phyloP scores from a whole-genome alignment of 2,329 filamentous ascomycete genomes.

The Neodidymelliopsis sp. region DNA sequence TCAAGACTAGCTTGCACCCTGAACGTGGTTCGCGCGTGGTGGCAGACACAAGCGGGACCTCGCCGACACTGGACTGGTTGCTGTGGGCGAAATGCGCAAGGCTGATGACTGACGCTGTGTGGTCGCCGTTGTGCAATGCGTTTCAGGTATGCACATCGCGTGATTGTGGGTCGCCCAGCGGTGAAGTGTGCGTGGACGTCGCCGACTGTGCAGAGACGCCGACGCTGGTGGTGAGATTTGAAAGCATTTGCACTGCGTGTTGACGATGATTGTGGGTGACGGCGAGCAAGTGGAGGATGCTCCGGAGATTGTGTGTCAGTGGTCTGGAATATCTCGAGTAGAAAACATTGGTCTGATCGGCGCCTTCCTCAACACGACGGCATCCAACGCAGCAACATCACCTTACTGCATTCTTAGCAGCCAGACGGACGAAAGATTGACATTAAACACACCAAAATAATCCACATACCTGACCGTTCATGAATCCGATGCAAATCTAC shows the following conservation, averaged over 20 bases:
- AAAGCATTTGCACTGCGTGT: constrained; percentile 1
- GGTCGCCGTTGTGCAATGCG: constrained; percentile 9
- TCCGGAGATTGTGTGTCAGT: constrained; percentile 14
- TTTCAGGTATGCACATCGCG: background rate
- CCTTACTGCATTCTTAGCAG: no score
- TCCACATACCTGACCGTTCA: no score
- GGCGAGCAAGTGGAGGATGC: constrained; percentile 6
- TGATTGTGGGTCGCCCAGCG: background rate
- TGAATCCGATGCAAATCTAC: no score
- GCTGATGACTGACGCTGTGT: constrained; percentile 12
- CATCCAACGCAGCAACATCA: no score
- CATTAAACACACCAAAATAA: no score
- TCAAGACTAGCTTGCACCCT: constrained; percentile 21
- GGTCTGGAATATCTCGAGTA: constrained; percentile 1
- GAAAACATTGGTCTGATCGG: no score
- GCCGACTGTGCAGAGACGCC: constrained; percentile 7
- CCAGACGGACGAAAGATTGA: no score
- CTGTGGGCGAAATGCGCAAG: constrained; percentile 1
- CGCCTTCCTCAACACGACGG: no score
- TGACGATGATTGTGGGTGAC: background rate
- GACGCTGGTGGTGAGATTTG: background rate
- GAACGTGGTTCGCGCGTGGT: constrained; percentile 25
- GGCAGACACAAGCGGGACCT: constrained; percentile 16
- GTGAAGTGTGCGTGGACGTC: background rate
- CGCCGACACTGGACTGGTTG: constrained; percentile 8